A percentile compares a stretch with the other conserved stretches of the same genome.
phyloP scores from a whole-genome alignment of 495 filamentous ascomycete species.

The Penicillium coffeae region DNA sequence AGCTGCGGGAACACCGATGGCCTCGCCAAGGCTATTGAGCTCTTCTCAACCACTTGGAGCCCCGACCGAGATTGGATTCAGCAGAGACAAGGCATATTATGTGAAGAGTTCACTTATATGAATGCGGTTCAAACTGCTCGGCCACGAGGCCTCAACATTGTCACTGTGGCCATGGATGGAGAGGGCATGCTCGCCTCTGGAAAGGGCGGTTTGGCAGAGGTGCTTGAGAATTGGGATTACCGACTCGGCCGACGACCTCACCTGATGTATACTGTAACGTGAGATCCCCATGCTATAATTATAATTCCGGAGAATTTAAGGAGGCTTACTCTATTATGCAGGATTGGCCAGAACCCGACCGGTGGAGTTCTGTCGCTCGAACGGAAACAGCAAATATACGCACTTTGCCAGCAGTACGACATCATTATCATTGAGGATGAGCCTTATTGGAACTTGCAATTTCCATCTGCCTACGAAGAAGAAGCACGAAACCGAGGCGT shows the following conservation, averaged over 20 bases:
- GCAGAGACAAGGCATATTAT: constrained; percentile 66
- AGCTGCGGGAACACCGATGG: constrained; percentile 83
- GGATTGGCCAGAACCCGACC: constrained; percentile 90
- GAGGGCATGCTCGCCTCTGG: constrained; percentile 70
- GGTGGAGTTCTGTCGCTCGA: constrained; percentile 65
- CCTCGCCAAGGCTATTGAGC: constrained; percentile 68
- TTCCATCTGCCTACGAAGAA: constrained; percentile 56
- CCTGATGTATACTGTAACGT: constrained; percentile 88
- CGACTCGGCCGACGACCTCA: constrained; percentile 70
- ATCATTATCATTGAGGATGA: constrained; percentile 93
- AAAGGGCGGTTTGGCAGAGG: constrained; percentile 67
- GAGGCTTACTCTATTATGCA: constrained; percentile 23
- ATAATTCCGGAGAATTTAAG: background rate
- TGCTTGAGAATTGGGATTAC: constrained; percentile 77
- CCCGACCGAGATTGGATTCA: constrained; percentile 60
- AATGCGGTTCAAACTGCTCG: constrained; percentile 61
- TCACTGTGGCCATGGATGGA: constrained; percentile 69
- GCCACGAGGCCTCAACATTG: constrained; percentile 68
- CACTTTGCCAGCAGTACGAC: constrained; percentile 76
- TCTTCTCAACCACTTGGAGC: constrained; percentile 70
- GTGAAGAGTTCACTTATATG: constrained; percentile 76
- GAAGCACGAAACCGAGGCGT: constrained; percentile 33
- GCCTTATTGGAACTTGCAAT: constrained; percentile 95
- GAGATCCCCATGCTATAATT: constrained; percentile 27
- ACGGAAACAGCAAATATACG: constrained; percentile 74